A percentile compares a stretch with the other conserved stretches of the same genome.
Conservation (phyloP, 2,329 filamentous ascomycete genomes). For the Aspergillus fructus region DNA sequence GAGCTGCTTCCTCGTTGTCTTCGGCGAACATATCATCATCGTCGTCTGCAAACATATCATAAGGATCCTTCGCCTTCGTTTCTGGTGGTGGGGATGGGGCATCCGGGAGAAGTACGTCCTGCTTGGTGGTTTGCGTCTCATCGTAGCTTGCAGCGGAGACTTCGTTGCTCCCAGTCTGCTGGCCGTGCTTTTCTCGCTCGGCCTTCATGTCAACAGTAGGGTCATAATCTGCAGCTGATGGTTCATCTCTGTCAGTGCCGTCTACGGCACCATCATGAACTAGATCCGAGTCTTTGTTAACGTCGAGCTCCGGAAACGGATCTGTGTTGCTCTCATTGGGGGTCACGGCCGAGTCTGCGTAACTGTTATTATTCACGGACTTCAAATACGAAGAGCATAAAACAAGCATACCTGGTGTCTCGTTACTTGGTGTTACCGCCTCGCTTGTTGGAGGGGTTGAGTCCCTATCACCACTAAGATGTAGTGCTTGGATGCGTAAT, state of each 20-base stretch:
- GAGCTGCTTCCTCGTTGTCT: conserved; percentile 56
- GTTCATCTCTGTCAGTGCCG: conserved; percentile 63
- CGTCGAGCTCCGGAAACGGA: conserved; percentile 60
- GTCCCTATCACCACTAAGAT: conserved; percentile 59
- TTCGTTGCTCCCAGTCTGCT: conserved; percentile 60
- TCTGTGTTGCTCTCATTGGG: conserved; percentile 50
- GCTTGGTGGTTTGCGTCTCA: conserved; percentile 55
- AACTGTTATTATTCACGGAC: not conserved
- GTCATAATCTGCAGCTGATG: conserved; percentile 91
- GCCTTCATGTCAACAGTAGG: conserved; percentile 86
- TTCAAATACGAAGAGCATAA: not conserved
- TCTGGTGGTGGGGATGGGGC: conserved; percentile 35
- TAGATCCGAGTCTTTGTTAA: conserved; percentile 66
- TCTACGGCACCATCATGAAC: conserved; percentile 53
- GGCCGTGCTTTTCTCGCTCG: conserved; percentile 70
- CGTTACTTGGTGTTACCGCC: conserved; percentile 37
- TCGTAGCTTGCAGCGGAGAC: conserved; percentile 57
- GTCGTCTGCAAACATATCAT: conserved; percentile 63
- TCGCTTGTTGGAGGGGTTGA: conserved; percentile 53
- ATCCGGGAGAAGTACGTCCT: conserved; percentile 52
- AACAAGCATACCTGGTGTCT: conserved; percentile 38
- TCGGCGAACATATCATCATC: conserved; percentile 91
- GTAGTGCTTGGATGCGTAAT: conserved; percentile 72
- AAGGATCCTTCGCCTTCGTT: conserved; percentile 52
- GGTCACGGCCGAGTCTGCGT: conserved; percentile 40